These are phyloP conservation scores for Russula griseocarnosa DNA, from an alignment of 768 basidiomycete genomes.

Conservation along the genomic window DNA sequence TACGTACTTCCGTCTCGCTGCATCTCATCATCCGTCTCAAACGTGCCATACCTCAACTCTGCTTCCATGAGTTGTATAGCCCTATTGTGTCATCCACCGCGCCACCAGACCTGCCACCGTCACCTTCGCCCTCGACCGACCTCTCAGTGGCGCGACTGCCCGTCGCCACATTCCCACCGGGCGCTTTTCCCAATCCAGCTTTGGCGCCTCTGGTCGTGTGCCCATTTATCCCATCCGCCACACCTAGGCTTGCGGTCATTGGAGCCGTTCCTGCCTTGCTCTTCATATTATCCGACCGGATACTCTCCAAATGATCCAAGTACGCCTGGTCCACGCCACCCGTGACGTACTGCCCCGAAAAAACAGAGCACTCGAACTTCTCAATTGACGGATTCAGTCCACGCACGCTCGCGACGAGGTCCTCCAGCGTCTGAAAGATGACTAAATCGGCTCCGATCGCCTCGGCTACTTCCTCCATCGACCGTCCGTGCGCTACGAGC, in stretches of 20 bases:
- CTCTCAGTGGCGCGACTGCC: slow-evolving; percentile 11
- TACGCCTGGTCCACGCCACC: slow-evolving; percentile 87
- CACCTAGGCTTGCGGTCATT: slow-evolving; percentile 18
- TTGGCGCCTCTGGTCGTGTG: slow-evolving; percentile 22
- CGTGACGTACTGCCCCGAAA: slow-evolving; percentile 95
- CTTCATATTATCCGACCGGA: slow-evolving; percentile 82
- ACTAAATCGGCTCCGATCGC: slow-evolving; percentile 91
- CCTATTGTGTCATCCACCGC: slow-evolving; percentile 70
- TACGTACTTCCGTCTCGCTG: neutral
- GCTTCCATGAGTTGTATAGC: slow-evolving; percentile 67
- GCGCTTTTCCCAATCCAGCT: slow-evolving; percentile 12
- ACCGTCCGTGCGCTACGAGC: slow-evolving; percentile 96
- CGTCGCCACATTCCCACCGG: slow-evolving; percentile 30
- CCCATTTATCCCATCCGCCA: slow-evolving; percentile 25
- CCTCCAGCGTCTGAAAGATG: slow-evolving; percentile 89
- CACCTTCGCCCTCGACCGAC: slow-evolving; percentile 26
- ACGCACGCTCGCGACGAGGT: slow-evolving; percentile 81
- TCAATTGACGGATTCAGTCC: slow-evolving; percentile 75
- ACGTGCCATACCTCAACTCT: slow-evolving; percentile 28
- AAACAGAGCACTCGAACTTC: slow-evolving; percentile 94
- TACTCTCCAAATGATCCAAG: slow-evolving; percentile 63
- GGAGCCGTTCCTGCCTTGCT: slow-evolving; percentile 37
- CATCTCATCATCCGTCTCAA: too few relatives aligned
- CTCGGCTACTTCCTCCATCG: slow-evolving; percentile 92
- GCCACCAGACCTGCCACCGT: slow-evolving; percentile 31